Percentiles rank a stretch among this genome's conserved stretches.
Evolutionary conservation across 2,329 filamentous ascomycete species (phyloP).

Genomic region (Tetracladium maxilliforme): DNA sequence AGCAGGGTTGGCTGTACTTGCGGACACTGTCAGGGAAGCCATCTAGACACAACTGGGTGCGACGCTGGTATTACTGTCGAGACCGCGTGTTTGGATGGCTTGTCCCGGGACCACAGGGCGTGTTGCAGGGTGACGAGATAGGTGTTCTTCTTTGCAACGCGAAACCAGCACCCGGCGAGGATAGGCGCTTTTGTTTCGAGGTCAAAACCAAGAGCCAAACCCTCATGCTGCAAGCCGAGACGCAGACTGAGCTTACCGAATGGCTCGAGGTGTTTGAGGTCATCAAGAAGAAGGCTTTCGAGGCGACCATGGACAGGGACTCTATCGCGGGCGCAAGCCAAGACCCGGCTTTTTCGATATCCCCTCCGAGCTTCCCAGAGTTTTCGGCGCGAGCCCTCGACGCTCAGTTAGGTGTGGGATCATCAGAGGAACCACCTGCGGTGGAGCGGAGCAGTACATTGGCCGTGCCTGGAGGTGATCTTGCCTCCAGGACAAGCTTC

Average conservation of each 20-base stretch:
- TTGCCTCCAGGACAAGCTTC: slow-evolving; percentile 49
- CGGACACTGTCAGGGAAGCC: slow-evolving; percentile 76
- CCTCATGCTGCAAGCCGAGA: slow-evolving; percentile 82
- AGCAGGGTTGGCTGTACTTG: slow-evolving; percentile 89
- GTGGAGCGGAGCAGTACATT: slow-evolving; percentile 51
- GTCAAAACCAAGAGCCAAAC: slow-evolving; percentile 95
- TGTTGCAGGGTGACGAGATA: slow-evolving; percentile 91
- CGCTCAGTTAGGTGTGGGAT: too few relatives aligned
- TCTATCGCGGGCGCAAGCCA: slow-evolving; percentile 26
- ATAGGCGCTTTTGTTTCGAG: slow-evolving; percentile 93
- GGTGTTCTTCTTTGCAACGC: slow-evolving; percentile 89
- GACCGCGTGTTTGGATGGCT: slow-evolving; percentile 95
- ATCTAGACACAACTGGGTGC: slow-evolving; percentile 75
- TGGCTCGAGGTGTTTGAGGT: slow-evolving; percentile 92
- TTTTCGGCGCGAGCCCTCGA: slow-evolving; percentile 73
- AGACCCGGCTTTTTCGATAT: slow-evolving; percentile 82
- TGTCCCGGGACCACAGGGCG: slow-evolving; percentile 68
- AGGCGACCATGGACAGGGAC: slow-evolving; percentile 42
- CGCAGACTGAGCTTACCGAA: slow-evolving; percentile 78
- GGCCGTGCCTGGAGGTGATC: slow-evolving; percentile 37
- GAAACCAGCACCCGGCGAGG: slow-evolving; percentile 80
- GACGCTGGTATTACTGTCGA: slow-evolving; percentile 91
- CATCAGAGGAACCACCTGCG: too few relatives aligned
- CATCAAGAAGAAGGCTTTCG: slow-evolving; percentile 83
- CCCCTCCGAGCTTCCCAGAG: slow-evolving; percentile 73